Percentiles rank a stretch among this genome's conserved stretches.
phyloP scores from a whole-genome alignment of 1,284 basidiomycete genomes.

The Malassezia japonica region DNA sequence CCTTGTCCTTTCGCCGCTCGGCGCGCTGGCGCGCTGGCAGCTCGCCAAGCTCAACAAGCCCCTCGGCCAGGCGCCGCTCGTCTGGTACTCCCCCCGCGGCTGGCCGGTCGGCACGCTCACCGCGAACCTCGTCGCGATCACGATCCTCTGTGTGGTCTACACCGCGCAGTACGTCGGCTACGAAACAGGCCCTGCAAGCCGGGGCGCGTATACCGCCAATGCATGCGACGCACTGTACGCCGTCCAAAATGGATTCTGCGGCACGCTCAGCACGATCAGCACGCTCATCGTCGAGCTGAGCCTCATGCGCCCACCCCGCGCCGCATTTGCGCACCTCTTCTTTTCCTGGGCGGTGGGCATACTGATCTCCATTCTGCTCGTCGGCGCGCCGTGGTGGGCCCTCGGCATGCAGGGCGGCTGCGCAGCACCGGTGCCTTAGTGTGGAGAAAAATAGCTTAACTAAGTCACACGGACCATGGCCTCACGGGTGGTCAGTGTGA shows the following conservation, averaged over 20 bases:
- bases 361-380: constrained; percentile 29
- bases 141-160: constrained; percentile 24
- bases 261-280: constrained; percentile 84
- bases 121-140: constrained; percentile 65
- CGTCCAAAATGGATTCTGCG: constrained; percentile 82
- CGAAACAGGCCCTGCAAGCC: neutral
- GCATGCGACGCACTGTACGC: constrained; percentile 34
- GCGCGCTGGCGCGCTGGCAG: constrained; percentile 71
- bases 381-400: constrained; percentile 40
- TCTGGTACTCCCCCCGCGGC: constrained; percentile 55
- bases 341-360: constrained; percentile 28
- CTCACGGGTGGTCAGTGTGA: no score
- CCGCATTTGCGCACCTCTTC: constrained; percentile 31
- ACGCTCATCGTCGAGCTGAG: constrained; percentile 78
- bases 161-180: constrained; percentile 24
- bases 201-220: constrained; percentile 11
- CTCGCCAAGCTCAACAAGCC: constrained; percentile 62
- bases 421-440: no score
- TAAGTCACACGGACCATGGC: no score
- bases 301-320: constrained; percentile 52
- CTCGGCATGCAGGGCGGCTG: constrained; percentile 33
- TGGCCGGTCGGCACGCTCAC: constrained; percentile 74
- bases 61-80: constrained; percentile 52
- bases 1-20: constrained; percentile 81
- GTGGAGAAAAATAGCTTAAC: no score